phyloP scores from a whole-genome alignment of 305 asterid species.

The Salvia sclarea region DNA sequence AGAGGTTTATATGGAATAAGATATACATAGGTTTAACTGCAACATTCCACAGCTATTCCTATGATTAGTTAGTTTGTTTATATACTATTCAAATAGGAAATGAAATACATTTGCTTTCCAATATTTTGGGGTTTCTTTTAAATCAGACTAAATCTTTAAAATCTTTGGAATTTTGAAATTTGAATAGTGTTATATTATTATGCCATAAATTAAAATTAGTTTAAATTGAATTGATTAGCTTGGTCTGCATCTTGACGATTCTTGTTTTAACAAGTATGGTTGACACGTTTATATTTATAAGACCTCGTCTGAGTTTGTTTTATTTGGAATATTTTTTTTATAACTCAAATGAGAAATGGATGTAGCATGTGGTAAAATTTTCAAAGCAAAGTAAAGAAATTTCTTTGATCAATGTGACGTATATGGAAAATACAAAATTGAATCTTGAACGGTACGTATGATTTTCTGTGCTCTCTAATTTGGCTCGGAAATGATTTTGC shows the following conservation, averaged over 20 bases:
- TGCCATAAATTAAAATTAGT: neutral
- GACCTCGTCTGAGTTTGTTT: neutral
- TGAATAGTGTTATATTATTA: neutral
- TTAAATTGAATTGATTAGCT: neutral
- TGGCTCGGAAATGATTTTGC: neutral
- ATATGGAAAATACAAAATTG: neutral
- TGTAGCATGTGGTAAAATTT: neutral
- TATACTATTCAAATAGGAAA: neutral
- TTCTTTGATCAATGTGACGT: neutral
- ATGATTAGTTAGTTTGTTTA: neutral
- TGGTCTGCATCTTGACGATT: slow-evolving; percentile 1
- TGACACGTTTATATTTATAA: neutral
- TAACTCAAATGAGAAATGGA: neutral
- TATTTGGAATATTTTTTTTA: neutral
- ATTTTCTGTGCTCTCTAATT: neutral
- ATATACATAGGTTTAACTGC: neutral
- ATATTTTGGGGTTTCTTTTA: neutral
- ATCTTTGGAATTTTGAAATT: neutral
- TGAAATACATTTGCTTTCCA: neutral
- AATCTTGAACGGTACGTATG: neutral
- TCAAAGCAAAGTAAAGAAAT: neutral
- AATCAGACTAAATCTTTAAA: too few relatives aligned
- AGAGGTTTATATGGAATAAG: slow-evolving; percentile 19
- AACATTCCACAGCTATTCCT: slow-evolving; percentile 15
- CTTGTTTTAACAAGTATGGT: neutral